Conservation (phyloP, 1,284 basidiomycete species). For the Termitomyces sp. region DNA sequence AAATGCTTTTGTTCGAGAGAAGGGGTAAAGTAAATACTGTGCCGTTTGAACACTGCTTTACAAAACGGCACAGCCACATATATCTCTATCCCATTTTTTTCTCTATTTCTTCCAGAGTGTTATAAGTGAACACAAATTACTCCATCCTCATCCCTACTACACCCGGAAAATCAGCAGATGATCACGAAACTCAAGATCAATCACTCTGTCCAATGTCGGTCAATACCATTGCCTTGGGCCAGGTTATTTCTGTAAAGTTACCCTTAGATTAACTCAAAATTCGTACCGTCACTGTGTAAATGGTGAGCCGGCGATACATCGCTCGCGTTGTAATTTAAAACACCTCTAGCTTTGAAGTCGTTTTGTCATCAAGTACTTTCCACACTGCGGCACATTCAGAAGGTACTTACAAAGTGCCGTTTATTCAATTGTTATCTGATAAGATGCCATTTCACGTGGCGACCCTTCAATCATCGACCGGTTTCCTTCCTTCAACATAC, state of each 20-base stretch:
- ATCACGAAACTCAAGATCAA: not conserved
- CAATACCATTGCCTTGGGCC: slow-evolving; percentile 13
- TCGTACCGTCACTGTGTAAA: too few relatives aligned
- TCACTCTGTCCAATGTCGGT: not conserved
- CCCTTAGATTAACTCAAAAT: not conserved
- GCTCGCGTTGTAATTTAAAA: too few relatives aligned
- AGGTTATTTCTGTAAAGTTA: slow-evolving; percentile 5
- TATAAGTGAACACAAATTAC: not conserved
- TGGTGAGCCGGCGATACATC: too few relatives aligned
- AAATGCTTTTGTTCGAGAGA: not conserved
- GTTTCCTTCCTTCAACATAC: not conserved
- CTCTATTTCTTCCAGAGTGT: not conserved
- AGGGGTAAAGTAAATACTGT: not conserved
- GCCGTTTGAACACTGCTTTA: not conserved
- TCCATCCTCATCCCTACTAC: not conserved
- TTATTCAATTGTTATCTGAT: not conserved
- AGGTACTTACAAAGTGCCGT: too few relatives aligned
- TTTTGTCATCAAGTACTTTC: too few relatives aligned
- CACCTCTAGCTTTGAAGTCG: too few relatives aligned
- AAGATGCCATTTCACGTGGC: not conserved
- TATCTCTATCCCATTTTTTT: not conserved
- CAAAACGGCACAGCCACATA: slow-evolving; percentile 19
- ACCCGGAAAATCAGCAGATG: slow-evolving; percentile 1
- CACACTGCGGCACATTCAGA: too few relatives aligned
- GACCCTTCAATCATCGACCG: not conserved